Evolutionary conservation across 768 basidiomycete species (phyloP).

Genomic region (Pulveroboletus ravenelii): DNA sequence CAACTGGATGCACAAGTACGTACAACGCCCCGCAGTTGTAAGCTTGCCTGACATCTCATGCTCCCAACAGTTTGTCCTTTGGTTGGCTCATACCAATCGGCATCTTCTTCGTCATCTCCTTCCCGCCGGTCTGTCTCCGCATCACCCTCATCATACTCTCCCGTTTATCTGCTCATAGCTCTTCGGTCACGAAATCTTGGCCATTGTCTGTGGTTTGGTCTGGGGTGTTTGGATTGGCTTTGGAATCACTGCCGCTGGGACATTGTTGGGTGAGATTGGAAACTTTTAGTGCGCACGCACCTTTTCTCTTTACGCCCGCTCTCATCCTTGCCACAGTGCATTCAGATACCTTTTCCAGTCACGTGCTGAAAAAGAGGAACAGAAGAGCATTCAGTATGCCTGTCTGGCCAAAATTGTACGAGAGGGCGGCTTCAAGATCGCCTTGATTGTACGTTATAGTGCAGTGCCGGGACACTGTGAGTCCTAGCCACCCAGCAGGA

Average conservation of each 20-base stretch:
- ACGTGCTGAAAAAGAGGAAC: slow-evolving; percentile 72
- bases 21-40: not conserved
- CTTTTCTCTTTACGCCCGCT: not conserved
- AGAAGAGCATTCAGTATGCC: slow-evolving; percentile 52
- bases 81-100: slow-evolving; percentile 81
- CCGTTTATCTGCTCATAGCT: slow-evolving; percentile 40
- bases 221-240: slow-evolving; percentile 90
- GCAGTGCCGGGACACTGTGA: slow-evolving; percentile 85
- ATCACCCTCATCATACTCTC: not conserved
- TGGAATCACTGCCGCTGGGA: slow-evolving; percentile 79
- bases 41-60: not conserved
- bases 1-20: slow-evolving; percentile 41
- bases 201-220: slow-evolving; percentile 82
- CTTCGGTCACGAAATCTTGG: slow-evolving; percentile 90
- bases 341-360: slow-evolving; percentile 77
- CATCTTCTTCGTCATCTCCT: slow-evolving; percentile 78
- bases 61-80: slow-evolving; percentile 38
- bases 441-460: slow-evolving; percentile 69
- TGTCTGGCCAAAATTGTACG: slow-evolving; percentile 66
- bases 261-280: slow-evolving; percentile 80
- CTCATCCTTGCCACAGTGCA: slow-evolving; percentile 43
- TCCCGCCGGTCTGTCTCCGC: slow-evolving; percentile 60
- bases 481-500: slow-evolving; percentile 21
- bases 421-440: slow-evolving; percentile 85
- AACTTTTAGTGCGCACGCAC: slow-evolving; percentile 71